Base-by-base conservation (phyloP, 805 yeast species). In the Kodamaea restingae region DNA sequence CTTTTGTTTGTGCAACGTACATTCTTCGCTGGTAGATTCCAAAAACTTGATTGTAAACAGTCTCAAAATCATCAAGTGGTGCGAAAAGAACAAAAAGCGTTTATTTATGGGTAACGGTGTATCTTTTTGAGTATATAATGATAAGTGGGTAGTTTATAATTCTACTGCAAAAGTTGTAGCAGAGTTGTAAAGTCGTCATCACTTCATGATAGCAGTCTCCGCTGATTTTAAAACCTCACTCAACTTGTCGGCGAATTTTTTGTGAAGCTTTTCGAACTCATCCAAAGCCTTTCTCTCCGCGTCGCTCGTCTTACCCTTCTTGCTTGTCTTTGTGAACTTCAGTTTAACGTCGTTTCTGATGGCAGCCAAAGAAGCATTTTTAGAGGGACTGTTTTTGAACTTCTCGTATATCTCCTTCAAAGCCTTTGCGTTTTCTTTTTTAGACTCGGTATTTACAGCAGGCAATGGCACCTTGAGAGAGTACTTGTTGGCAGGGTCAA, bases 101-200 rank as follows among this genome's bases (percentile, higher is more conserved):
- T 56, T 88, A 25, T 88, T 87, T 55, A 78, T 84, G 8, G 76
- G 78, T 15, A 81, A 80, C n/a, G 93, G 93, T 1, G 86, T 84
- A 0, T 70, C 74, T 0, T 84, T 56, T 45, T 55, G 17, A 27
- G n/a, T 25, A 20, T 20, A 20, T 20, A 41, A 29, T 6, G 4
- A n/a, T n/a, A n/a, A n/a, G n/a, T n/a, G 24, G 24, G 24, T 7
- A 21, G 7, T 7, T 21, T 21, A 17, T 12, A 18, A 12, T 12
- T 18, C 35, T 14, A 34, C 24, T 11, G 4, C 15, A 34, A 21
- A 34, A n/a, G n/a, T n/a, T n/a, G n/a, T n/a, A n/a, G n/a, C n/a
- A n/a, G n/a, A n/a, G n/a, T n/a, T n/a, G n/a, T n/a, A n/a, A n/a
- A n/a, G n/a, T n/a, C 5, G n/a, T 25, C n/a, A 6, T 15, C 51